Percentiles rank a stretch among this genome's conserved stretches.
Evolutionary conservation across 352 stramenopile species (phyloP).

Genomic region (Phytophthora cactorum): DNA sequence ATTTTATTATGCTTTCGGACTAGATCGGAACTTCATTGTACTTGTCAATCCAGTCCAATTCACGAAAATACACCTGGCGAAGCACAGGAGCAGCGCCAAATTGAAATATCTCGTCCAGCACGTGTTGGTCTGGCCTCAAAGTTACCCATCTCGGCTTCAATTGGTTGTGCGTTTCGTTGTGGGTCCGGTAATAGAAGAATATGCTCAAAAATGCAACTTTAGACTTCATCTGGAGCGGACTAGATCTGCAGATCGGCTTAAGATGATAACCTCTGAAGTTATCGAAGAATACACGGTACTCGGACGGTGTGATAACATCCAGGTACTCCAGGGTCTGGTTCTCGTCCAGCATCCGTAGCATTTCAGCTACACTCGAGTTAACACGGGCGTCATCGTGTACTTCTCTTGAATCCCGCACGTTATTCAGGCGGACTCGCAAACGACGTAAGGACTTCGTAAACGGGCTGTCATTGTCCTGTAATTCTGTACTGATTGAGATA

Average conservation of each 20-base stretch:
- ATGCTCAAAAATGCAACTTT: conserved; percentile 20
- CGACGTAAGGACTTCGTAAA: conserved; percentile 3
- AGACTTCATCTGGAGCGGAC: not conserved
- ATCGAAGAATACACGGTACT: not conserved
- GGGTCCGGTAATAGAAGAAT: not conserved
- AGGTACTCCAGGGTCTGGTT: conserved; percentile 18
- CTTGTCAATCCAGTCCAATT: no score
- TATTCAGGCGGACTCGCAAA: conserved; percentile 1
- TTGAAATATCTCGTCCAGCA: conserved; percentile 6
- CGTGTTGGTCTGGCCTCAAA: not conserved
- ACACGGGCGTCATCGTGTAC: not conserved
- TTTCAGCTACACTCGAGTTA: not conserved
- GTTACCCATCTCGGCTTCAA: no score
- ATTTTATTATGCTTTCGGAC: no score
- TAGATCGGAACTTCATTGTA: no score
- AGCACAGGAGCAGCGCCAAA: conserved; percentile 1
- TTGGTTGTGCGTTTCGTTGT: not conserved
- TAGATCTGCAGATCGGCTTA: not conserved
- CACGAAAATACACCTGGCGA: conserved; percentile 3
- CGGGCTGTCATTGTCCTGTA: not conserved
- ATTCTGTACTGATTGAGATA: not conserved
- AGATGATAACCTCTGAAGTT: conserved; percentile 4
- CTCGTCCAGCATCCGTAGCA: conserved; percentile 14
- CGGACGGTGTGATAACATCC: not conserved
- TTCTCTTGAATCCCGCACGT: not conserved